These are phyloP conservation scores for Endoconidiophora laricicola DNA, from an alignment of 2,329 filamentous ascomycete genomes.

Conservation along the genomic window DNA sequence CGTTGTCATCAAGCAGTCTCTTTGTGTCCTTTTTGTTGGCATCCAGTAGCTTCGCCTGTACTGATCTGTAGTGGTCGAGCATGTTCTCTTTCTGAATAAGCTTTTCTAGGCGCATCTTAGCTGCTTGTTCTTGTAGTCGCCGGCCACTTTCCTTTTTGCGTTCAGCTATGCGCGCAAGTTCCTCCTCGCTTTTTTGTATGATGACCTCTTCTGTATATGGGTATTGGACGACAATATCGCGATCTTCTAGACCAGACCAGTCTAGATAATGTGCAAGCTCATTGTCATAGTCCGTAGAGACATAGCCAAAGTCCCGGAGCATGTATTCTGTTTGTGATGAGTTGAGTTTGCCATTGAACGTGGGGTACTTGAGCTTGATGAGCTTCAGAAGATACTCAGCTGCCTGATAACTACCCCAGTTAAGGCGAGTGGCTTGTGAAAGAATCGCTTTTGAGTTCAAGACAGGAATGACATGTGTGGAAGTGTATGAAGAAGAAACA, in stretches of 20 bases:
- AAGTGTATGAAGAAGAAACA: constrained; percentile 79
- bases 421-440: constrained; percentile 70
- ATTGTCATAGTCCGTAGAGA: constrained; percentile 66
- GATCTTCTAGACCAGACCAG: constrained; percentile 80
- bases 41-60: constrained; percentile 55
- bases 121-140: constrained; percentile 83
- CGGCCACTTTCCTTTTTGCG: constrained; percentile 88
- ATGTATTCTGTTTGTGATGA: constrained; percentile 76
- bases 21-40: constrained; percentile 84
- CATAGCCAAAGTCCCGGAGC: constrained; percentile 75
- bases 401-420: constrained; percentile 85
- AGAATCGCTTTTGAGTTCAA: constrained; percentile 73
- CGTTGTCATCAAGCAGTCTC: constrained; percentile 71
- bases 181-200: constrained; percentile 84
- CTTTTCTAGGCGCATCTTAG: constrained; percentile 92
- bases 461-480: constrained; percentile 89
- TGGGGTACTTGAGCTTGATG: constrained; percentile 77
- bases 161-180: constrained; percentile 77
- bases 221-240: constrained; percentile 79
- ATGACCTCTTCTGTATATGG: constrained; percentile 85
- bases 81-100: constrained; percentile 92
- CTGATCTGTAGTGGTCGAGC: constrained; percentile 77
- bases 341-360: constrained; percentile 73
- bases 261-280: constrained; percentile 68
- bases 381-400: constrained; percentile 86